Base-by-base conservation (phyloP, 306 rosid genomes). In the Sesbania bispinosa region DNA sequence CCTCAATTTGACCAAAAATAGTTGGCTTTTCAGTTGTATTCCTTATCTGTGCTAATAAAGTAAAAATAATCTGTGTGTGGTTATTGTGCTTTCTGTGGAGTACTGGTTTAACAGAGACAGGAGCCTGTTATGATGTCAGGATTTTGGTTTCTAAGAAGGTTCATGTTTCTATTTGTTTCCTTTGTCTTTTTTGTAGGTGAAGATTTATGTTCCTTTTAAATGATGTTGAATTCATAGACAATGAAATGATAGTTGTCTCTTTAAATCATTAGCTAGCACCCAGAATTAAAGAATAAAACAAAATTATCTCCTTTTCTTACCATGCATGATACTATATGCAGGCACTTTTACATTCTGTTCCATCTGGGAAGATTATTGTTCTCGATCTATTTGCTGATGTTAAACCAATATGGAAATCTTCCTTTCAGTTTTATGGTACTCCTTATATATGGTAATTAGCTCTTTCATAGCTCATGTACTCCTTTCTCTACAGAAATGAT, bases 371-470 rank as follows among this genome's bases (percentile, higher is more conserved):
- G 85, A 90, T 93, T 97, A 87, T 93, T 71, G 97, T 93, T 76
- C 96, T 93, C 74, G 97, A 93, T 90, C 87, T 93, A 58, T 93
- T 88, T 87, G 97, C 98, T 53, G 98, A 93, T n/a, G 97, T 67
- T 66, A 87, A 90, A 85, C 97, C 98, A 53, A 75, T 90, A 76
- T 93, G 98, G 98, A 80, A 74, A 78, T 64, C 84, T 53, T 93
- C 98, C 21, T 87, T 81, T 78, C 98, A 93, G 77, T 93, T 93
- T 80, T 90, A 90, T 71, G 88, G 88, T 62, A 93, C 97, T 57
- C 98, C 98, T 77, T 93, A 90, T 81, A 83, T 90, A 57, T 93
- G 98, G 98, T 93, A 85, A 83, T 79, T 83, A 62, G 21, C 79
- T 52, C 42, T 54, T 45, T 45, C 38, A 39, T 36, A 47, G 35